Base-by-base conservation (phyloP, 805 yeast species). In the Nakazawaea holstii region DNA sequence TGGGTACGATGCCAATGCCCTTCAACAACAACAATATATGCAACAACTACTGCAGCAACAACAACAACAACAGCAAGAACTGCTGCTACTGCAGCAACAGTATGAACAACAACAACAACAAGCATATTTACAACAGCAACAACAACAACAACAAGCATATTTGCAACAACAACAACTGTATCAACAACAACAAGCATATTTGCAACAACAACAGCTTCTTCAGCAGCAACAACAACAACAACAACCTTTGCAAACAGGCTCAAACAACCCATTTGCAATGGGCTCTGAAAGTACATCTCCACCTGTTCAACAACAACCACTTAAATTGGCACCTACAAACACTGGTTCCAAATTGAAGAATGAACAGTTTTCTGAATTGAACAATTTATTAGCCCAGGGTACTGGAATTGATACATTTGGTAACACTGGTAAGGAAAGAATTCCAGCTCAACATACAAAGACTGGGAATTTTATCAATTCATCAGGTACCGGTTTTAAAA, bases 331-430 rank as follows among this genome's bases (percentile, higher is more conserved):
- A 27, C 77, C 67, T 54, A 70, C 72, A 3, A 65, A 72, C 44
- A 77, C 84, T 1, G 84, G 84, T 5, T 40, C 13, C 71, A 76
- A 27, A 57, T 69, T 66, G 49, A 74, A 80, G 58, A 75, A 79
- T 51, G 79, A 78, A 39, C 72, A 77, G 59, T 67, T 78, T 73
- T 71, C 89, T 52, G 91, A 87, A 51, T 76, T 92, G 59, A 90
- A 90, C 68, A 76, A 77, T 46, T 72, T 91, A 46, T 70, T 92
- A 53, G 88, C 94, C 10, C 78, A 80, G 39, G 97, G 96, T 28
- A 87, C 96, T 0, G 97, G 96, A 30, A 72, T 89, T 49, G 99
- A 91, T 68, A 91, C 97, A 0, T 94, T 87, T 64, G 96, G 96
- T 62, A 89, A 88, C 65, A 81, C 85, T 14, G 96, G 96, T 46